Evolutionary conservation across 805 yeast genomes (phyloP), one percentile per base, ranked within the genome.

Genomic region (Zygosaccharomyces bisporus): DNA sequence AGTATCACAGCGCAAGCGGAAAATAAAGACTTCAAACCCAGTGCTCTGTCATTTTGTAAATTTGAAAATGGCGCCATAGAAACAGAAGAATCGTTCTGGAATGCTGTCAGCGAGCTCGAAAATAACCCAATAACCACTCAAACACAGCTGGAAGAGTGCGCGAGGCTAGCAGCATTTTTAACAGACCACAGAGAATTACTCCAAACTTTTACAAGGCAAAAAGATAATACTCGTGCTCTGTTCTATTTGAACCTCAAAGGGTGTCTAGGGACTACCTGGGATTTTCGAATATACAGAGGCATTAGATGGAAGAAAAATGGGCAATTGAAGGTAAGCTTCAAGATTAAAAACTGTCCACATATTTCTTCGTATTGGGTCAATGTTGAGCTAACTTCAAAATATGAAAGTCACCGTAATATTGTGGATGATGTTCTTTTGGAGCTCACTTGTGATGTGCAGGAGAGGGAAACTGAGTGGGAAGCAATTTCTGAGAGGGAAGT

Each of bases 311-410:
- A 35, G 17, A 23, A 21, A 13, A 35, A n/a, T 23, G 39, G 39
- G 30, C 27, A 35, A 14, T 35, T 35, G 10, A 35, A 35, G 13
- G 39, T 21, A 14, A 27, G 31, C 31, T 13, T 27, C 31, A 27
- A 27, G n/a, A 12, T 27, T 6, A 12, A 27, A 27, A 27, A 12
- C 16, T n/a, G 16, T 6, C 16, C 5, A 13, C 31, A 27, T 7
- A 27, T 27, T 27, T 27, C 16, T 27, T 4, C 16, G 13, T 27
- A 3, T n/a, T 27, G 3, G 31, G 14, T 27, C 7, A 27, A 27
- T 13, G 7, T 4, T 3, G 13, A 27, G 13, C n/a, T 27, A 6
- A 7, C 16, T 13, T n/a, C 9, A 9, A 21, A 21, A 21, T 6
- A 21, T 9, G n/a, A n/a, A n/a, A n/a, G n/a, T n/a, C n/a, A n/a